Evolutionary conservation across 371 early-diverging fungal species (phyloP), one percentile per base, ranked within the genome.

Genomic region (Circinella minor): DNA sequence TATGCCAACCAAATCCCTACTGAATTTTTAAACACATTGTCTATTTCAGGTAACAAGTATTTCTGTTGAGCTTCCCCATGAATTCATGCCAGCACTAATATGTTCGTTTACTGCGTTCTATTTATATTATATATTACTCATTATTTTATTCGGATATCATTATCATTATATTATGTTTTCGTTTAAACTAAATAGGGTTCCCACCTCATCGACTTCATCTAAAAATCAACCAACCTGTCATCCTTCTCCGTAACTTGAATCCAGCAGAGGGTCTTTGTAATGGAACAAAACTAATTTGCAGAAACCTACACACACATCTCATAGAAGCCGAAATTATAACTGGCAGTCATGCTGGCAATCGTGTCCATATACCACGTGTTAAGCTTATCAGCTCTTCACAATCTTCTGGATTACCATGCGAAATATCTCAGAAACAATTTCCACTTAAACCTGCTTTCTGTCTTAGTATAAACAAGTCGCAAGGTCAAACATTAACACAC

Each of bases 231-330:
- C 64, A 61, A 15, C 79, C 79, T 20, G 61, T 79, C 36, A 74
- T 79, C 54, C 68, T 77, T 15, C 51, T 79, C 10, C 62, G 79
- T 18, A 82, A 77, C 43, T 46, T 82, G 6, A 43, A 74, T 39
- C 73, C 71, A 4, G 37, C 39, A 11, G 15, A 46, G 11, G 75
- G 77, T 15, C 67, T 79, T 10, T 79, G 78, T 71, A 76, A 78
- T 65, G 74, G 78, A 9, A 77, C 75, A 18, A 39, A 71, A 13
- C 68, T 79, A 5, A 76, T 77, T 49, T 55, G 66, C 10, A 46
- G 69, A 36, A 55, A 34, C 7, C 49, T 74, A 6, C 34, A 27
- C 4, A 27, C 43, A 20, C 36, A 68, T 51, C 6, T 74, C 3
- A 70, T 74, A n/a, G 68, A 67, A 63, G 71, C 68, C 9, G 67